Conservation (phyloP, 78 protist genomes). For the Pelomyxa schiedti region DNA sequence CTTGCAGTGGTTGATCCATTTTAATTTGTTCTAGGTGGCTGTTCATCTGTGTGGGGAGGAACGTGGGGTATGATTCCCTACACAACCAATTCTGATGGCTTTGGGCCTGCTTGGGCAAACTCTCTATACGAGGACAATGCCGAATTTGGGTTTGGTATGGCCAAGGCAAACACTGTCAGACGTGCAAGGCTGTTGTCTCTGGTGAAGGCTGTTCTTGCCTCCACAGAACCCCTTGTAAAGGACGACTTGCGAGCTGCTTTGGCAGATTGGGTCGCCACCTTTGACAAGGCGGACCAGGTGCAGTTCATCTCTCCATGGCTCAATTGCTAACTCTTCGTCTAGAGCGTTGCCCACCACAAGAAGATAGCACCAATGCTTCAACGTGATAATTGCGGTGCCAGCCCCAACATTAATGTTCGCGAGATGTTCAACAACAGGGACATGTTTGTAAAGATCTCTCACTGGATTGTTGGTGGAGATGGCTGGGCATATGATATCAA, state of each 20-base stretch:
- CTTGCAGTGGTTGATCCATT: too few species aligned
- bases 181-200: too few species aligned
- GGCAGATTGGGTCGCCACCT: slow-evolving; percentile 6
- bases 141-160: slow-evolving; percentile 12
- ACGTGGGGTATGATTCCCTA: slow-evolving; percentile 33
- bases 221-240: background rate
- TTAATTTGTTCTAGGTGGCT: too few species aligned
- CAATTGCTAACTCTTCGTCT: too few species aligned
- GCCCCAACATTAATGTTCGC: too few species aligned
- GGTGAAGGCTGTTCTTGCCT: background rate
- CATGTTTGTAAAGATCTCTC: slow-evolving; percentile 3
- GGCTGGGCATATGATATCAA: slow-evolving; percentile 77
- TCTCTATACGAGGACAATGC: slow-evolving; percentile 73
- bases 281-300: background rate
- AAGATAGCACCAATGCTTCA: too few species aligned
- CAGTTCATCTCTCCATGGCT: too few species aligned
- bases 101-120: slow-evolving; percentile 73
- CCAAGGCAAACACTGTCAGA: background rate
- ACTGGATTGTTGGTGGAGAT: slow-evolving; percentile 73
- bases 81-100: slow-evolving; percentile 42
- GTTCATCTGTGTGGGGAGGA: slow-evolving; percentile 60
- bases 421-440: background rate
- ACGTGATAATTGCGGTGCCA: too few species aligned
- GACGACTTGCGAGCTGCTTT: background rate
- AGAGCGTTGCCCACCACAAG: too few species aligned